phyloP scores from a whole-genome alignment of 1,284 basidiomycete species.

The Singerocomus inundabilis region DNA sequence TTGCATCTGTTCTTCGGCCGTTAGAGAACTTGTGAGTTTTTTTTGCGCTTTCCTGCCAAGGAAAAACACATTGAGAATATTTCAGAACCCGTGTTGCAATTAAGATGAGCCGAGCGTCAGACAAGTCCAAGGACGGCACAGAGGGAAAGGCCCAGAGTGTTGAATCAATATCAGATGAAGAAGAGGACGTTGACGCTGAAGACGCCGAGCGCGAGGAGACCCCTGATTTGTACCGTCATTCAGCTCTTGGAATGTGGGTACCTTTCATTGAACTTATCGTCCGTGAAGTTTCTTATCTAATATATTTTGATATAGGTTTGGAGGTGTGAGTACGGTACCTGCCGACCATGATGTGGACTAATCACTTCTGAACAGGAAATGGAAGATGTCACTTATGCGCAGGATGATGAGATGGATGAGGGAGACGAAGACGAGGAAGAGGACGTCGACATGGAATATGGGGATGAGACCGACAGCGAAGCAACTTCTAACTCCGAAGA shows the following conservation, averaged over 20 bases:
- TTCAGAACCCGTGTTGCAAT: conserved; percentile 90
- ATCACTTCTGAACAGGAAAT: conserved; percentile 57
- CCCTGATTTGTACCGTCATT: conserved; percentile 95
- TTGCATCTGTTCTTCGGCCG: conserved; percentile 85
- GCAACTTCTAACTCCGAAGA: conserved; percentile 73
- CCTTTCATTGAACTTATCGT: background rate
- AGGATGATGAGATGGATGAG: conserved; percentile 79
- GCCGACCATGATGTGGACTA: background rate
- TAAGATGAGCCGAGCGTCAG: conserved; percentile 87
- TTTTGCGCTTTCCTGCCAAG: background rate
- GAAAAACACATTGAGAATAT: conserved; percentile 6
- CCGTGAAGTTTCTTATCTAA: background rate
- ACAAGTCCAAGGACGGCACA: conserved; percentile 62
- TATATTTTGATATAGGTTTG: conserved; percentile 50
- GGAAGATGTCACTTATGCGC: conserved; percentile 69
- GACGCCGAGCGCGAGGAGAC: conserved; percentile 70
- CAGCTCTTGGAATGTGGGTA: conserved; percentile 90
- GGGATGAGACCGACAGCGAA: conserved; percentile 77
- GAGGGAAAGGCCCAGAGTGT: conserved; percentile 55
- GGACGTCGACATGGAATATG: conserved; percentile 86
- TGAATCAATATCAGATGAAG: conserved; percentile 60
- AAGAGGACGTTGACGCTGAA: conserved; percentile 50
- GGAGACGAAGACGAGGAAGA: conserved; percentile 78
- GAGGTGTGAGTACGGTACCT: conserved; percentile 60
- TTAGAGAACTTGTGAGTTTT: conserved; percentile 81